Conservation (phyloP, 208 protist species). For the Trypanosoma scelopori region DNA sequence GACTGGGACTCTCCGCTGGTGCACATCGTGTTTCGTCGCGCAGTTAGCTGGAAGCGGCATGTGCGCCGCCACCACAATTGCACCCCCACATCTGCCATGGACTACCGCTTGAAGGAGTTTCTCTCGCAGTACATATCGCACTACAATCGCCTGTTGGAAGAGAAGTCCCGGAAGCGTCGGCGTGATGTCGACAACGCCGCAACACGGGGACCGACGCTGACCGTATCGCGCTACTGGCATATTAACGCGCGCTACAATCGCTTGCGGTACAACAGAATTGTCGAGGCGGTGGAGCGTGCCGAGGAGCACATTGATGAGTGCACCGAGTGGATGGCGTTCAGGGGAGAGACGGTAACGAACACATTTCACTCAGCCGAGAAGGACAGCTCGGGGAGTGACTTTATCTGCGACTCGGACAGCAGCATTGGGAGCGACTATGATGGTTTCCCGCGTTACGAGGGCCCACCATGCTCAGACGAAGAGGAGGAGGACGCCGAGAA, state of each 20-base stretch:
- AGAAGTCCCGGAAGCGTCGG: conserved; percentile 32
- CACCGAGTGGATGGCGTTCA: conserved; percentile 42
- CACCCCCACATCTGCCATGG: conserved; percentile 31
- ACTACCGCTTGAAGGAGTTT: conserved; percentile 74
- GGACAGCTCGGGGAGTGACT: conserved; percentile 18
- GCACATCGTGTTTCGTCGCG: conserved; percentile 70
- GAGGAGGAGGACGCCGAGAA: conserved; percentile 5
- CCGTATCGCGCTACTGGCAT: conserved; percentile 77
- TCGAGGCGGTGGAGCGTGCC: conserved; percentile 56
- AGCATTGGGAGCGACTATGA: conserved; percentile 10
- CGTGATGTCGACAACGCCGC: background rate
- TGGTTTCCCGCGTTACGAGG: conserved; percentile 14
- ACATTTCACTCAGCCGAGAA: conserved; percentile 25
- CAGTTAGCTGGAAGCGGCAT: conserved; percentile 56
- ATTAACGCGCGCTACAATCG: conserved; percentile 80
- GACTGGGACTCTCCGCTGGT: conserved; percentile 45
- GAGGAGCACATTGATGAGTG: conserved; percentile 38
- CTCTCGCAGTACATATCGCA: conserved; percentile 74
- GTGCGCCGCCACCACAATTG: conserved; percentile 56
- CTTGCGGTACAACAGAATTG: conserved; percentile 83
- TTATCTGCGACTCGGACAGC: conserved; percentile 25
- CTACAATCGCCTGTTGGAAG: conserved; percentile 66
- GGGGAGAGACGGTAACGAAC: conserved; percentile 37
- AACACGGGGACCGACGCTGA: conserved; percentile 31
- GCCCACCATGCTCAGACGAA: conserved; percentile 3